A percentile compares a stretch with the other conserved stretches of the same genome.
These are phyloP conservation scores for Exophiala mesophila DNA, from an alignment of 2,329 filamentous ascomycete species.

Conservation along the genomic window DNA sequence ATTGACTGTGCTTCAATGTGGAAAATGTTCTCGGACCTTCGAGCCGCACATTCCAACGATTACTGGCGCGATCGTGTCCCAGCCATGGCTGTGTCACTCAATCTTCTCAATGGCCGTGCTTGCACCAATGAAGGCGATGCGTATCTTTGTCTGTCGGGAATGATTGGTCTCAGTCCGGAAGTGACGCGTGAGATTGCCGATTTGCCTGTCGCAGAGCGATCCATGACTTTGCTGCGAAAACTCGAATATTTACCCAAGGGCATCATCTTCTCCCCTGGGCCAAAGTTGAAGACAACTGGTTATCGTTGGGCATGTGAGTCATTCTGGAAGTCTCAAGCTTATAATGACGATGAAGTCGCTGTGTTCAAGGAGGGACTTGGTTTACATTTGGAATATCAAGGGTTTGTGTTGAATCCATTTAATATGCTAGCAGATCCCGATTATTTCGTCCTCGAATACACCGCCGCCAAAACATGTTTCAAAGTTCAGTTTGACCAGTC, in stretches of 20 bases:
- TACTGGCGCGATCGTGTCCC: conserved; percentile 9
- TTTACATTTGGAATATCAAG: conserved; percentile 7
- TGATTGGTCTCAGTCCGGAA: conserved; percentile 5
- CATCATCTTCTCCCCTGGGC: conserved; percentile 9
- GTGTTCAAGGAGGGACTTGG: conserved; percentile 4
- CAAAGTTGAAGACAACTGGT: conserved; percentile 3
- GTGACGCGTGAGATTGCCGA: conserved; percentile 4
- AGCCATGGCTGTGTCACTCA: conserved; percentile 6
- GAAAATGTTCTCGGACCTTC: too few species aligned
- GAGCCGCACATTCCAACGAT: conserved; percentile 4
- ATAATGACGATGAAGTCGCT: conserved; percentile 2
- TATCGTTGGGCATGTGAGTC: conserved; percentile 10
- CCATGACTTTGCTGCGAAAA: conserved; percentile 3
- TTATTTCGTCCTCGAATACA: conserved; percentile 7
- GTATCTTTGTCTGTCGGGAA: conserved; percentile 9
- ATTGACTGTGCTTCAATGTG: too few species aligned
- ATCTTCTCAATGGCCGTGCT: conserved; percentile 5
- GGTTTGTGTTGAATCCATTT: conserved; percentile 6
- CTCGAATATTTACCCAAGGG: conserved; percentile 3
- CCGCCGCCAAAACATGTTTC: too few species aligned
- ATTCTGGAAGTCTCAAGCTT: conserved; percentile 9
- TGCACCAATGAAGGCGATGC: conserved; percentile 10
- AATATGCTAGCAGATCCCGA: not conserved
- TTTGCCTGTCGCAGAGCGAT: conserved; percentile 2
- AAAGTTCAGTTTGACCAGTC: too few species aligned